Evolutionary conservation across 2,329 filamentous ascomycete genomes (phyloP), one percentile per base, ranked within the genome.

Genomic region (Teratosphaeria viscida): DNA sequence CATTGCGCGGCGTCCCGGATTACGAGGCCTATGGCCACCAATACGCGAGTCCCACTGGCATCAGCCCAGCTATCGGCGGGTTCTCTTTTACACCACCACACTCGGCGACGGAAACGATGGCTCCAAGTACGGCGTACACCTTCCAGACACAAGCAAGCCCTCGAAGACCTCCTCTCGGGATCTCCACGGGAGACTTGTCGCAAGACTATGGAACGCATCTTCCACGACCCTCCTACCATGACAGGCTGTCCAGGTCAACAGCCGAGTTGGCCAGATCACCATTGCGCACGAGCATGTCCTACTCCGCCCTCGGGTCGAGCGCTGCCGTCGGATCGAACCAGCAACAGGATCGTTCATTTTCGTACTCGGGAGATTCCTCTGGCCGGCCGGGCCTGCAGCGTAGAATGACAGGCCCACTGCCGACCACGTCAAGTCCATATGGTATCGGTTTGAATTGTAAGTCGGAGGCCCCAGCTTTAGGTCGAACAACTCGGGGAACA

Each of bases 1-100:
- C 81, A 0, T 81, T 88, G 62, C 79, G 86, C 61, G 81, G 86
- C 65, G 75, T 79, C 32, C 82, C 86, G 7, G 79, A 81, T 11
- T 83, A 85, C n/a, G 82, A 85, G 26, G 85, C 87, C 66, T 83
- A 85, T 23, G 81, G 83, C 23, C 84, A 87, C 67, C 78, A 86
- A 65, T 88, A 87, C 60, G 59, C 63, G 14, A 69, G 64, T 11
- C 81, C 86, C 7, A 83, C 84, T 0, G 84, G 83, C 11, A 78
- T 90, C 29, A 88, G 82, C 63, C 85, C 86, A 29, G 83, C 82
- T 0, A 87, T 89, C 72, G 83, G 85, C 10, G 79, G 79, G 63
- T 84, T 89, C 65, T 82, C 82, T 2, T 89, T 89, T 68, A 49
- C 43, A 57, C 79, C 82, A 54, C 77, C 77, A 7, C 77, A 79